Evolutionary conservation across 139 green algal species (phyloP), one percentile per base, ranked within the genome.

Genomic region (Yamagishiella unicocca): DNA sequence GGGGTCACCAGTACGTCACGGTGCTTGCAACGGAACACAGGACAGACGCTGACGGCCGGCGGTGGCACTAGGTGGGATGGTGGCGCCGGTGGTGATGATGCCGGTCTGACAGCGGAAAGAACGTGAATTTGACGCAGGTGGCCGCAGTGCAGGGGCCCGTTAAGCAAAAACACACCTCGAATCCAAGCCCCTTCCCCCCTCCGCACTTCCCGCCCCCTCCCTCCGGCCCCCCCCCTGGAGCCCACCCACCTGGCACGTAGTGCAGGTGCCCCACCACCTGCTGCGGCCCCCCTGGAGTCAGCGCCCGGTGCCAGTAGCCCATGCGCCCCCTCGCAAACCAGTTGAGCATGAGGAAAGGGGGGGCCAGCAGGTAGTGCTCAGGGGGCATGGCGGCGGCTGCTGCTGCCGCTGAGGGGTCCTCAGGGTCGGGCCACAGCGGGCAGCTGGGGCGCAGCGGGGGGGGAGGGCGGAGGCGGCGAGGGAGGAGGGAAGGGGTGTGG

Each of bases 241-340:
- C 4, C 33, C n/a, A 2, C 77, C 27, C 62, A 85, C 78, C 78
- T 22, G 78, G 78, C 40, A 85, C 75, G 55, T 85, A 85, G 78
- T 85, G 78, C 58, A 85, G 25, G 62, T 85, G 78, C 2, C 78
- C 78, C 38, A 75, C 58, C 78, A 85, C 78, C 78, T 85, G 78
- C 62, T 85, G 78, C n/a, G 78, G 78, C n/a, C 37, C 78, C 21
- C 37, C 76, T 6, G 77, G 77, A 3, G 55, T 72, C 58, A 85
- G 61, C 55, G 58, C 37, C 38, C 58, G 78, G 40, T 22, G 29
- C 78, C 78, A 85, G 78, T 64, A 85, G 58, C 78, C 78, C 58
- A 64, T 33, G 8, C 78, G 58, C 7, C 78, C 78, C n/a, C 78
- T 58, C 3, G 78, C 58, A 24, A 85, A 85, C 58, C 61, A 85